Percentiles rank a stretch among this genome's conserved stretches.
phyloP scores from a whole-genome alignment of 352 stramenopile genomes.

The Globisporangium nagaii region DNA sequence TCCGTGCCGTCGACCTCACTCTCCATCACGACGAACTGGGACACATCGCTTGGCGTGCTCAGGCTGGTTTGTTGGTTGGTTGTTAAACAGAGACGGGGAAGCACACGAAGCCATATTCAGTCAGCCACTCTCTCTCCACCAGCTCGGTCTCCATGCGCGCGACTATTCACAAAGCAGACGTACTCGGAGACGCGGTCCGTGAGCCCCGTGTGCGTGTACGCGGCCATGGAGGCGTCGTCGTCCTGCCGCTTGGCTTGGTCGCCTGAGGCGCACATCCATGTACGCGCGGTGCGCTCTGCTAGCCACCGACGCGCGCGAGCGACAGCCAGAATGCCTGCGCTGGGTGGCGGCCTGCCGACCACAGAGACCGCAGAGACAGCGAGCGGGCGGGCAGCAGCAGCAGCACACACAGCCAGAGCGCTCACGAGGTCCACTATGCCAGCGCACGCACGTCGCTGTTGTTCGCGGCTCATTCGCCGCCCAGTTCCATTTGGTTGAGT shows the following conservation, averaged over 20 bases:
- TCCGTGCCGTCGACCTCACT: slow-evolving; percentile 8
- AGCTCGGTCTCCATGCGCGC: neutral
- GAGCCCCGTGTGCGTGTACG: slow-evolving; percentile 4
- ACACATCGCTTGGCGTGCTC: slow-evolving; percentile 9
- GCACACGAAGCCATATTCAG: neutral
- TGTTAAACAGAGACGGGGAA: neutral
- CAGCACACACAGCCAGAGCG: too few species aligned
- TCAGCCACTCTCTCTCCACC: neutral
- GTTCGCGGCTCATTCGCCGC: too few species aligned
- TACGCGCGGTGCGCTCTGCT: too few species aligned
- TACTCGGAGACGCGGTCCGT: slow-evolving; percentile 16
- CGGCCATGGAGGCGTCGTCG: neutral
- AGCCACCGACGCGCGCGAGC: neutral
- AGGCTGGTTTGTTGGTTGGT: neutral
- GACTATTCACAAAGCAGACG: neutral
- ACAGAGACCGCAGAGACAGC: neutral
- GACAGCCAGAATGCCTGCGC: neutral
- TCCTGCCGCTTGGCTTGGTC: neutral
- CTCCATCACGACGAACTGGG: slow-evolving; percentile 15
- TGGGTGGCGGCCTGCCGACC: too few species aligned
- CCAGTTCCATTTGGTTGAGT: too few species aligned
- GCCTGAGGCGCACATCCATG: neutral
- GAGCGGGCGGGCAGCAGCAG: neutral
- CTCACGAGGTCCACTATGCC: too few species aligned
- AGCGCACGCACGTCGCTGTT: too few species aligned